Evolutionary conservation across 306 rosid genomes (phyloP).

Genomic region (Crotalaria pallida): DNA sequence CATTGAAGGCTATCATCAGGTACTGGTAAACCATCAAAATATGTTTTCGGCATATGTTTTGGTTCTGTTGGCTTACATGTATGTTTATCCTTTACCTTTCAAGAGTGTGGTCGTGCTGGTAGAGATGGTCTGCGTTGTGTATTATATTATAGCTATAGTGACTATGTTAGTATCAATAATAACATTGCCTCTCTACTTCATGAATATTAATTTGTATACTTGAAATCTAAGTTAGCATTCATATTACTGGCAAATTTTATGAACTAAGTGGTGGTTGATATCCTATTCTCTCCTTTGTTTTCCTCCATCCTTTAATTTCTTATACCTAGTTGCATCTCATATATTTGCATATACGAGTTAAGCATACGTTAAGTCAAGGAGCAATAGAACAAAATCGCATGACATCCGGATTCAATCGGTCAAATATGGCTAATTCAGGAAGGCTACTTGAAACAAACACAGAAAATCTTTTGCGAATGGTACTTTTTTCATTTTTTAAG

Average conservation of each 20-base stretch:
- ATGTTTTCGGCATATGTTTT: conserved; percentile 10
- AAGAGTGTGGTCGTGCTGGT: conserved; percentile 99
- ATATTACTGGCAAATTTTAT: background rate
- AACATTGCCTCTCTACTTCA: conserved; percentile 1
- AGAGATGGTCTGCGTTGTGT: conserved; percentile 94
- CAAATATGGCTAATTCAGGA: conserved; percentile 57
- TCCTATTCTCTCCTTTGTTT: background rate
- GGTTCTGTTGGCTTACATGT: conserved; percentile 21
- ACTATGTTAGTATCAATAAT: conserved; percentile 58
- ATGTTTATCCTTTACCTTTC: conserved; percentile 23
- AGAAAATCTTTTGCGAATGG: conserved; percentile 90
- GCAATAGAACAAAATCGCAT: conserved; percentile 57
- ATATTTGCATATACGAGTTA: conserved; percentile 69
- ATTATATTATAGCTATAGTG: conserved; percentile 85
- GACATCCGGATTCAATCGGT: conserved; percentile 54
- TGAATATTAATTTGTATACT: conserved; percentile 3
- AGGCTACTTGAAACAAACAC: conserved; percentile 83
- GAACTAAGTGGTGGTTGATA: conserved; percentile 19
- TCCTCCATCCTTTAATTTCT: background rate
- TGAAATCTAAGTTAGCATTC: background rate
- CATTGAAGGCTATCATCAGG: conserved; percentile 99
- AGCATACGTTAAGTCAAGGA: conserved; percentile 87
- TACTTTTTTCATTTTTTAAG: conserved; percentile 20
- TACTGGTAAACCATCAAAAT: conserved; percentile 20
- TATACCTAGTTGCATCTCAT: conserved; percentile 13